phyloP scores from a whole-genome alignment of 208 protist genomes.

The Crithidia bombi region DNA sequence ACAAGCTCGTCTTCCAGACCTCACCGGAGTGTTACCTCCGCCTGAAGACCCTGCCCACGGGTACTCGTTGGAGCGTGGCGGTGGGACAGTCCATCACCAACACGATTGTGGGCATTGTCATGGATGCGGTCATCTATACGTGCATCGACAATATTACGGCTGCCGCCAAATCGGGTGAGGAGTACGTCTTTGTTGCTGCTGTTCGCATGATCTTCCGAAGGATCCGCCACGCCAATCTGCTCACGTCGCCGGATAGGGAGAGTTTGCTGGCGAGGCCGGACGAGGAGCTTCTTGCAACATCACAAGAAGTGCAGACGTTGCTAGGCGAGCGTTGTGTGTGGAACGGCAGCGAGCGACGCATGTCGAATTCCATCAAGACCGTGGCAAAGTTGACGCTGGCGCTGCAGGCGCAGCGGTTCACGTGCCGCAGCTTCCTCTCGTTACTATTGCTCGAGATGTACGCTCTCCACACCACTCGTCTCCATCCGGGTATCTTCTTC shows the following conservation, averaged over 20 bases:
- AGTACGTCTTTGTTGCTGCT: not conserved
- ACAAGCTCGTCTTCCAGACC: conserved; percentile 2
- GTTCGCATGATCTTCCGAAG: not conserved
- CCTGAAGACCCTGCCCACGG: not conserved
- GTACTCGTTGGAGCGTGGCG: conserved; percentile 10
- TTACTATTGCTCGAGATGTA: not conserved
- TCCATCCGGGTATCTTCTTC: not conserved
- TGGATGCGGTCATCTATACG: not conserved
- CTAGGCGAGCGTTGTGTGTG: not conserved
- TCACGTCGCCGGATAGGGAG: conserved; percentile 2
- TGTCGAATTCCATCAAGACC: conserved; percentile 5
- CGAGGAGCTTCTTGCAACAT: not conserved
- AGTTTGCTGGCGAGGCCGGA: not conserved
- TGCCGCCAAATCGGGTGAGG: not conserved
- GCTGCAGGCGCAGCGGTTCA: conserved; percentile 1
- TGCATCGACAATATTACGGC: conserved; percentile 6
- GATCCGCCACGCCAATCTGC: not conserved
- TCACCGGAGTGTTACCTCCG: not conserved
- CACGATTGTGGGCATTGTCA: conserved; percentile 3
- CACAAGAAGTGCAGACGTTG: conserved; percentile 6
- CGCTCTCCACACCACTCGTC: not conserved
- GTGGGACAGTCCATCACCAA: conserved; percentile 6
- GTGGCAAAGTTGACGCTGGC: not conserved
- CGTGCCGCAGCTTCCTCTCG: conserved; percentile 2
- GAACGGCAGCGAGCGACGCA: not conserved